Conservation (phyloP, 1,284 basidiomycete species). For the Ustilago lituana region DNA sequence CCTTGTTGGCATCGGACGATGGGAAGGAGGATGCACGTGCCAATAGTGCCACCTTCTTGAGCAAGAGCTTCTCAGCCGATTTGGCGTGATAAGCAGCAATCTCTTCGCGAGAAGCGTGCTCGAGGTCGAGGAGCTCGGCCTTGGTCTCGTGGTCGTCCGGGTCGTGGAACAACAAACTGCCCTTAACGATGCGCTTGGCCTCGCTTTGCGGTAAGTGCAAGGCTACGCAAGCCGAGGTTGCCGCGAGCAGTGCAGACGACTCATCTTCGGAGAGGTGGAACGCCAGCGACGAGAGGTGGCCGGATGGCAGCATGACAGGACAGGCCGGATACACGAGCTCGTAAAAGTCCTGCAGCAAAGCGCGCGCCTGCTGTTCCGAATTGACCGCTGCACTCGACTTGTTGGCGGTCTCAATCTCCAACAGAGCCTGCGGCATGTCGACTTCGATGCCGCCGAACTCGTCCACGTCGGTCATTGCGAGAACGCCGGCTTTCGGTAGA, state of each 20-base stretch:
- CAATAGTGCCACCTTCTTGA: conserved; percentile 38
- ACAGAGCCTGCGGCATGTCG: conserved; percentile 35
- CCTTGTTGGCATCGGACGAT: conserved; percentile 25
- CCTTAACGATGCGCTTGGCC: conserved; percentile 52
- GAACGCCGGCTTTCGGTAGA: conserved; percentile 56
- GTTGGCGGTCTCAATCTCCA: conserved; percentile 40
- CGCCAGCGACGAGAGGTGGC: conserved; percentile 56
- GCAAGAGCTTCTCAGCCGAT: conserved; percentile 52
- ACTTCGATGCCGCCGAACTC: conserved; percentile 35
- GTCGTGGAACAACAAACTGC: conserved; percentile 36
- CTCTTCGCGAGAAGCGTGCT: conserved; percentile 47
- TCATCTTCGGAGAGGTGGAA: conserved; percentile 59
- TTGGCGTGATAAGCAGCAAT: conserved; percentile 56
- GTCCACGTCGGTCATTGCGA: conserved; percentile 17
- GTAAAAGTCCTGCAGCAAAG: conserved; percentile 51
- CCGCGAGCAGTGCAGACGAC: conserved; percentile 55
- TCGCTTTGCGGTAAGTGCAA: conserved; percentile 51
- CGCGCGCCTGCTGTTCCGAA: conserved; percentile 49
- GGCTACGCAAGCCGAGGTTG: conserved; percentile 52
- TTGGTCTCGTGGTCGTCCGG: conserved; percentile 45
- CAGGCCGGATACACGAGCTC: conserved; percentile 58
- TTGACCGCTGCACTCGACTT: conserved; percentile 47
- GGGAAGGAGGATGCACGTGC: conserved; percentile 41
- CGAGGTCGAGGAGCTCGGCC: conserved; percentile 41
- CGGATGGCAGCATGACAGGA: conserved; percentile 56